Evolutionary conservation across 1,284 basidiomycete genomes (phyloP).

Genomic region (Sanghuangporus sanghuang): DNA sequence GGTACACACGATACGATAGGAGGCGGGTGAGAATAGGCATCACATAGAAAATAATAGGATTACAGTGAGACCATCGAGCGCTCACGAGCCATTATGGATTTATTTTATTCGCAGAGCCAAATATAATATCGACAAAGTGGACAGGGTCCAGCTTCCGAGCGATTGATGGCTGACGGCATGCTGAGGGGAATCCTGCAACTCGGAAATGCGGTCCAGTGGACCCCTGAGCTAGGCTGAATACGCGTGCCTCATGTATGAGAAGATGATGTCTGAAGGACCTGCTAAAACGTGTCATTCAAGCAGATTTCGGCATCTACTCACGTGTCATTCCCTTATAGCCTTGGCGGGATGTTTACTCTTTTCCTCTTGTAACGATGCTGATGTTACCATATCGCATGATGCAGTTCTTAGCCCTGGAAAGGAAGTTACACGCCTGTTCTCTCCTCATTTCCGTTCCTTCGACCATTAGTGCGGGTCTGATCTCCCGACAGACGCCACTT

Average conservation of each 20-base stretch:
- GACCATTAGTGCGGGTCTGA: not conserved
- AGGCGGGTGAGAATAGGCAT: constrained; percentile 1
- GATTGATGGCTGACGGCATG: constrained; percentile 6
- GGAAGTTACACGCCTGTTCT: not conserved
- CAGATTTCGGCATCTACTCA: constrained; percentile 8
- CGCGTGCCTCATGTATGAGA: constrained; percentile 3
- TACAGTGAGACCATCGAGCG: constrained; percentile 12
- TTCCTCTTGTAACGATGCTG: not conserved
- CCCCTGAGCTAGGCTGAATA: constrained; percentile 8
- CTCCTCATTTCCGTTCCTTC: not conserved
- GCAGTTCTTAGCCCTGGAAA: not conserved
- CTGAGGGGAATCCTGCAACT: not conserved
- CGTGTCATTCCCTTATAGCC: not conserved
- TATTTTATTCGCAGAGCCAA: constrained; percentile 13
- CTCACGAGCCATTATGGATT: constrained; percentile 9
- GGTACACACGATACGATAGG: constrained; percentile 9
- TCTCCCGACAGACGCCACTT: constrained; percentile 1
- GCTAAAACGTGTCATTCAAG: constrained; percentile 1
- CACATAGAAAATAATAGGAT: constrained; percentile 1
- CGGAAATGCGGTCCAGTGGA: not conserved
- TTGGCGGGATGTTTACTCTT: not conserved
- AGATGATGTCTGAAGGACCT: not conserved
- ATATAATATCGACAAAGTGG: constrained; percentile 6
- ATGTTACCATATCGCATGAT: constrained; percentile 1
- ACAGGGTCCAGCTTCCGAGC: not conserved